A percentile compares a stretch with the other conserved stretches of the same genome.
Evolutionary conservation across 1,284 basidiomycete genomes (phyloP).

Genomic region (Moesziomyces antarcticus): DNA sequence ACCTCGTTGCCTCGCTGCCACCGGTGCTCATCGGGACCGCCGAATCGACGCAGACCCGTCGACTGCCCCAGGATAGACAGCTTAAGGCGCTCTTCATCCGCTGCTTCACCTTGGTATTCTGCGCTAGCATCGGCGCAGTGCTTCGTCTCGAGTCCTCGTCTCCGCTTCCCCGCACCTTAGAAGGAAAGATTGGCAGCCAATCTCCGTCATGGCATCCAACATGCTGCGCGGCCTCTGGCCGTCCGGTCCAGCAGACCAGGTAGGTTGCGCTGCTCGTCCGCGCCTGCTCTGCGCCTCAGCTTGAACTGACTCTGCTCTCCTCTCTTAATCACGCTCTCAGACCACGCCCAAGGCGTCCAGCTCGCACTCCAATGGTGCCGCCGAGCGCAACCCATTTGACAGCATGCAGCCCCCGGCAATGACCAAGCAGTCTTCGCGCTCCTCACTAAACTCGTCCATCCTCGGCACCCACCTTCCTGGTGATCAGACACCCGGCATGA

Average conservation of each 20-base stretch:
- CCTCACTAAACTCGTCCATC: slow-evolving; percentile 45
- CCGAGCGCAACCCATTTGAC: slow-evolving; percentile 63
- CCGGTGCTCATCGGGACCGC: no score
- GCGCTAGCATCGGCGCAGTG: neutral
- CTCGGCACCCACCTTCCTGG: slow-evolving; percentile 26
- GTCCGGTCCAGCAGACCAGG: slow-evolving; percentile 58
- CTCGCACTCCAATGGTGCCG: slow-evolving; percentile 49
- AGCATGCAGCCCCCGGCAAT: slow-evolving; percentile 39
- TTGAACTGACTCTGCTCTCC: slow-evolving; percentile 3
- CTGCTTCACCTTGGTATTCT: neutral
- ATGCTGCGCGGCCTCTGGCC: slow-evolving; percentile 64
- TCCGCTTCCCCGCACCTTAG: no score
- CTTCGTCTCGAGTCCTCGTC: neutral
- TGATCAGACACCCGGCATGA: slow-evolving; percentile 53
- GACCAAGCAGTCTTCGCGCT: slow-evolving; percentile 37
- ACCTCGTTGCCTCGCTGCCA: no score
- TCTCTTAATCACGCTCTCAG: slow-evolving; percentile 15
- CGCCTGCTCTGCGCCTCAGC: slow-evolving; percentile 1
- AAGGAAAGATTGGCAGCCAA: no score
- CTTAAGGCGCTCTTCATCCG: neutral
- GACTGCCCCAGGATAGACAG: neutral
- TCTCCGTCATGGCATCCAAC: slow-evolving; percentile 45
- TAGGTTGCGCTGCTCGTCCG: slow-evolving; percentile 22
- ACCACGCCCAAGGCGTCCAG: slow-evolving; percentile 55
- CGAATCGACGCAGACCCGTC: neutral